Evolutionary conservation across 768 basidiomycete species (phyloP), one percentile per base, ranked within the genome.

Genomic region (Phanerochaete sordida): DNA sequence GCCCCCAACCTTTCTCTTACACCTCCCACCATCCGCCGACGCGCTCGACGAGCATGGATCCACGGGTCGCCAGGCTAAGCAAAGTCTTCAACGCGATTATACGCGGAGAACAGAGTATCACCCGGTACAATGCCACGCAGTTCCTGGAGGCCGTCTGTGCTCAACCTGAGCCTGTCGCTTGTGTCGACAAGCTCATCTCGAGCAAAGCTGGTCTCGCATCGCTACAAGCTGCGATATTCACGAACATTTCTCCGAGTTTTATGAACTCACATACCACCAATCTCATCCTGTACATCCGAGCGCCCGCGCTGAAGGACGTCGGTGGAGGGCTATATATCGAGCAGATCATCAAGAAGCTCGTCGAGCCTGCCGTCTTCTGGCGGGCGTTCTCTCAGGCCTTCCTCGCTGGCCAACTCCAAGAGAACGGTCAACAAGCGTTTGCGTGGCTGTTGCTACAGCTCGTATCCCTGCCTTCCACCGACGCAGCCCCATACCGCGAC

Each of bases 301-400:
- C 69, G 0, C 75, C 76, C 0, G 73, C 67, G 26, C 68, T 84
- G 1, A 66, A 67, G n/a, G 66, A 57, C 43, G 69, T 81, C 49
- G 75, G 73, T 8, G 71, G 75, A 1, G 86, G 85, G 0, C 62
- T 72, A 16, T 71, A 77, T 33, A 67, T 86, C 1, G 63, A 73
- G 12, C 64, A 69, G 16, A 65, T 84, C 23, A 55, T 86, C 44
- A 45, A 68, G 44, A 63, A 64, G 1, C 76, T 85, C 24, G 75
- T 79, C 13, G 74, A 84, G 0, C 84, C 82, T 0, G 77, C 82
- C 0, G 72, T 83, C 30, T 84, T 84, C 63, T 85, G 81, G 82
- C 57, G 28, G 26, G 24, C 68, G 5, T 66, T 68, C 57, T 24
- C 49, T 4, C n/a, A 59, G 9, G 65, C 65, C 2, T 67, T 72